Conservation (phyloP, 768 basidiomycete genomes). For the Daedaleopsis nitida region DNA sequence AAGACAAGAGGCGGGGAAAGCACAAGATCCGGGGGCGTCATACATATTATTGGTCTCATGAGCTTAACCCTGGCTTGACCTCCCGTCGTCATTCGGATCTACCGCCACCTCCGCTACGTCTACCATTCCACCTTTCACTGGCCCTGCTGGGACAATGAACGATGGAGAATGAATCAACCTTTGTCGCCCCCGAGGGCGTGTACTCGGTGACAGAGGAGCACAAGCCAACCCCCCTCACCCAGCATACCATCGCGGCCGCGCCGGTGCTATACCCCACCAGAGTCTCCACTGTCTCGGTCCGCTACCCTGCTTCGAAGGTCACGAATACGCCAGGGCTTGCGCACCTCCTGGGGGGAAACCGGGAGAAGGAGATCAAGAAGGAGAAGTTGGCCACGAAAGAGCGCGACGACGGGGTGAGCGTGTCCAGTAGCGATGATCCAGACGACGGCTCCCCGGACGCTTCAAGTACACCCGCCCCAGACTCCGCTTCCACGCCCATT, state of each 20-base stretch:
- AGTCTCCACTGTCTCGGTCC: slow-evolving; percentile 61
- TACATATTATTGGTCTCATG: slow-evolving; percentile 8
- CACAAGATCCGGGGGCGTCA: slow-evolving; percentile 30
- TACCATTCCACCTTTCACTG: slow-evolving; percentile 10
- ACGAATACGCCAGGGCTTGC: slow-evolving; percentile 63
- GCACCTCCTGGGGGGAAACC: slow-evolving; percentile 67
- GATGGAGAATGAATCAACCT: slow-evolving; percentile 85
- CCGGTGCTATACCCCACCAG: slow-evolving; percentile 55
- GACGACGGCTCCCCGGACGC: slow-evolving; percentile 53
- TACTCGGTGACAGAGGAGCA: slow-evolving; percentile 88
- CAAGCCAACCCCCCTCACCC: slow-evolving; percentile 57
- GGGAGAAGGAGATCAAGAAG: slow-evolving; percentile 49
- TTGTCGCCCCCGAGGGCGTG: slow-evolving; percentile 88
- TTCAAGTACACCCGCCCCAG: slow-evolving; percentile 29
- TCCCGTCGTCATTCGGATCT: slow-evolving; percentile 1
- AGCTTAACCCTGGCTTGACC: too few relatives aligned
- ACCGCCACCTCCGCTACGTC: slow-evolving; percentile 21
- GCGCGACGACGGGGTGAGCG: slow-evolving; percentile 60
- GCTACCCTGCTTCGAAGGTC: slow-evolving; percentile 59
- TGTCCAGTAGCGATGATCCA: slow-evolving; percentile 82
- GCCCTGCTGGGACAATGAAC: slow-evolving; percentile 28
- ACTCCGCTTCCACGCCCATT: slow-evolving; percentile 36
- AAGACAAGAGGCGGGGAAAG: slow-evolving; percentile 16
- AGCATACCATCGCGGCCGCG: slow-evolving; percentile 36
- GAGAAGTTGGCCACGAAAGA: slow-evolving; percentile 30